A percentile compares a stretch with the other conserved stretches of the same genome.
These are phyloP conservation scores for Curvularia hawaiiensis DNA, from an alignment of 2,329 filamentous ascomycete species.

Conservation along the genomic window DNA sequence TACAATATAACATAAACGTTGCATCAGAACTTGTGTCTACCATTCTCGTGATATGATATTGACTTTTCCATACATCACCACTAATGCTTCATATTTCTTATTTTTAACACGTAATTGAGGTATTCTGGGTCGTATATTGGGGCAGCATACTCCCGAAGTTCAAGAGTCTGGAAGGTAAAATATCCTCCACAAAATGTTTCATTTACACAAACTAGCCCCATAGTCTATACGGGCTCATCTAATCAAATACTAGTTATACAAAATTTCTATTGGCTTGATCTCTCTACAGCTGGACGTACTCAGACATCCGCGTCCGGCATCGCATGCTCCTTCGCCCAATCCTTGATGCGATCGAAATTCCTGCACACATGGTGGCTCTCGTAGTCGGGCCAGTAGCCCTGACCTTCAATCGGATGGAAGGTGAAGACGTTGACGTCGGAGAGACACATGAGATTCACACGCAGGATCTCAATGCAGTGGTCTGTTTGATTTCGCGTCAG, in stretches of 20 bases:
- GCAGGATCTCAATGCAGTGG: constrained; percentile 45
- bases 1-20: constrained; percentile 19
- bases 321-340: constrained; percentile 42
- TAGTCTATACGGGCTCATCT: too few relatives aligned
- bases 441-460: constrained; percentile 46
- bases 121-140: not conserved
- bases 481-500: constrained; percentile 21
- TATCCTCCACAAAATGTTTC: not conserved
- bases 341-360: constrained; percentile 41
- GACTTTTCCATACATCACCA: not conserved
- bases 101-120: not conserved
- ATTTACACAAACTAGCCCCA: not conserved
- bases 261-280: too few relatives aligned
- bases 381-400: constrained; percentile 40
- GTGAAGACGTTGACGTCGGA: constrained; percentile 45
- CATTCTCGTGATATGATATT: not conserved
- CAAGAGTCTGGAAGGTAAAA: not conserved
- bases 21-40: constrained; percentile 1
- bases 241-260: too few relatives aligned
- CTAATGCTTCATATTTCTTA: not conserved
- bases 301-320: constrained; percentile 36
- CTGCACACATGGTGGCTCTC: constrained; percentile 41
- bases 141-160: not conserved
- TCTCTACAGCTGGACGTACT: not conserved
- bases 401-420: constrained; percentile 30